Evolutionary conservation across 768 basidiomycete genomes (phyloP), one percentile per base, ranked within the genome.

Genomic region (Myochromella boudieri): DNA sequence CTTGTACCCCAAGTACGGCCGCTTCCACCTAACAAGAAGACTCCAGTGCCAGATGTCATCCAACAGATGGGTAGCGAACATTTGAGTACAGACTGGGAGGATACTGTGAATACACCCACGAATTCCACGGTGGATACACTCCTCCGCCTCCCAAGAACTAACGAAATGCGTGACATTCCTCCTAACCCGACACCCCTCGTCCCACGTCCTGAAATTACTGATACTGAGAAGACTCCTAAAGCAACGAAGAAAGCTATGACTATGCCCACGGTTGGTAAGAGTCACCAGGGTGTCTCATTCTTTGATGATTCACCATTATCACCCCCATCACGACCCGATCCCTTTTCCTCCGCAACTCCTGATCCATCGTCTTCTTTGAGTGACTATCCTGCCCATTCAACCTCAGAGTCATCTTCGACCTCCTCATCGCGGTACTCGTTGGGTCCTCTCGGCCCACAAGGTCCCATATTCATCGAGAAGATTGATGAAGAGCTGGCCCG

Each of bases 351-450:
- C 9, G 70, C 81, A 8, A 90, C 89, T 11, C 85, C 85, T 5
- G 87, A 91, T 66, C 87, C 87, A 25, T 82, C 85, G 43, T 89
- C 88, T 12, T 86, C 86, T 4, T 60, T 86, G 39, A 85, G 86
- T 44, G 83, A 84, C 55, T 87, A 83, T 57, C 83, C 84, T 31
- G 75, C 76, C 44, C 77, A 74, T 18, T 83, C 86, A 8, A 85
- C 85, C 7, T 86, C 88, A 8, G 82, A 81, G 53, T 87, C 87
- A 3, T 80, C 80, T 11, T 87, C 87, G 15, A 81, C 80, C n/a
- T 76, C 79, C 8, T 87, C 84, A 2, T 87, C 85, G 11, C 80
- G 79, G 48, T 84, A 80, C 54, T 85, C 84, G 1, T 65, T 78
- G 15, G 70, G 69, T 32, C 59, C 59, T 34, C 60, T 15, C 59